Evolutionary conservation across 495 filamentous ascomycete species (phyloP).

Genomic region (Friedmanniomyces endolithicus): DNA sequence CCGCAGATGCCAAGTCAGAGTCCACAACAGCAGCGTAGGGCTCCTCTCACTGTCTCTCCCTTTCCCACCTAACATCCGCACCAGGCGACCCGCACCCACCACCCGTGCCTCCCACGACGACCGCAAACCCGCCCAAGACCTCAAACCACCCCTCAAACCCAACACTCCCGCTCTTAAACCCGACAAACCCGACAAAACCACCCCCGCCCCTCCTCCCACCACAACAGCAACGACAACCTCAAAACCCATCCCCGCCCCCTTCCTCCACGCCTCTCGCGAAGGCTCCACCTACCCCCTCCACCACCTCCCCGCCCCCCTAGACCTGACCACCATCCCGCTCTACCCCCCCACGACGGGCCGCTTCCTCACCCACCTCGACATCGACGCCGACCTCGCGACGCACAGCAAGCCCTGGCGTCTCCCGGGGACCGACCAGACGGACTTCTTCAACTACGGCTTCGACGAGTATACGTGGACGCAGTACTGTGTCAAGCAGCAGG

Average conservation of each 20-base stretch:
- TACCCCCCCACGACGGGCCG: conserved; percentile 33
- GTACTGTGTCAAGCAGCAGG: conserved; percentile 81
- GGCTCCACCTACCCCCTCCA: conserved; percentile 28
- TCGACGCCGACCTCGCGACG: conserved; percentile 68
- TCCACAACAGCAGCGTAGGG: conserved; percentile 38
- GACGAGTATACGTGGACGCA: conserved; percentile 98
- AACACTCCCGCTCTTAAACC: conserved; percentile 28
- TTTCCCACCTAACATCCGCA: conserved; percentile 20
- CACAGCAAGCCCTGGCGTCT: conserved; percentile 91
- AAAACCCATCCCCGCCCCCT: conserved; percentile 17
- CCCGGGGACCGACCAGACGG: conserved; percentile 85
- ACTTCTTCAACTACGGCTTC: conserved; percentile 99
- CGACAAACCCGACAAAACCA: conserved; percentile 27
- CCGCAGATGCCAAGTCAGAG: conserved; percentile 63
- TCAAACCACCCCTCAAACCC: conserved; percentile 14
- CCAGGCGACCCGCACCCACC: neutral
- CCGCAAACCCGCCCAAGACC: neutral
- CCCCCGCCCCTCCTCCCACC: conserved; percentile 26
- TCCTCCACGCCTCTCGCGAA: conserved; percentile 28
- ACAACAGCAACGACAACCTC: conserved; percentile 28
- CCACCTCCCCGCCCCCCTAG: conserved; percentile 55
- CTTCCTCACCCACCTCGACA: conserved; percentile 44
- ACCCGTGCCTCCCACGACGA: neutral
- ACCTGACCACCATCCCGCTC: conserved; percentile 66
- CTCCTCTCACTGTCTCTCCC: neutral